These are phyloP conservation scores for Wickerhamiella nectarea DNA, from an alignment of 805 yeast genomes.

Conservation along the genomic window DNA sequence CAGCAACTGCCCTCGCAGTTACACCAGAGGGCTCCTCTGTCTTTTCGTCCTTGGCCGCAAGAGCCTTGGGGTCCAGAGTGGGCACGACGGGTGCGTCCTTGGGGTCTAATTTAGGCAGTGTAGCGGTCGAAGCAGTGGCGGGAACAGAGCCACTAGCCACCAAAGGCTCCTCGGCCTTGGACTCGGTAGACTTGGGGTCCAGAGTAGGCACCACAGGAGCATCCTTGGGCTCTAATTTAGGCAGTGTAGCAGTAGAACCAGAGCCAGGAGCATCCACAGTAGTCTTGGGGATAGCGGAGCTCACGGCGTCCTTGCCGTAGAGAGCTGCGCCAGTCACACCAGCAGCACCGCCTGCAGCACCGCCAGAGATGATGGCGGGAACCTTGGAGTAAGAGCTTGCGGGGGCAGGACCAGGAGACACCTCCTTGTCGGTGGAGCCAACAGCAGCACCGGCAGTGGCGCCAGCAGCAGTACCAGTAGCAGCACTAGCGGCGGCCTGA, in stretches of 20 bases:
- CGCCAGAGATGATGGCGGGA: constrained; percentile 9
- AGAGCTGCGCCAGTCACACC: constrained; percentile 10
- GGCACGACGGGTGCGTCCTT: not conserved
- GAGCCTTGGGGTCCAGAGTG: not conserved
- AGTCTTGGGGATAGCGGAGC: not conserved
- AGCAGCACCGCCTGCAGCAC: constrained; percentile 10
- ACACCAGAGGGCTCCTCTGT: too few species aligned
- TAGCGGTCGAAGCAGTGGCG: too few species aligned
- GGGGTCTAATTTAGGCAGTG: not conserved
- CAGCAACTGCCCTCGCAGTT: constrained; percentile 2
- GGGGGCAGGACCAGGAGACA: constrained; percentile 11
- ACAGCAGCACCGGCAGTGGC: constrained; percentile 9
- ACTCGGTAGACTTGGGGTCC: not conserved
- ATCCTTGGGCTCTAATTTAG: constrained; percentile 6
- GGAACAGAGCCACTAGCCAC: too few species aligned
- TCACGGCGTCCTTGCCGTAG: not conserved
- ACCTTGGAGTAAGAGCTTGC: constrained; percentile 6
- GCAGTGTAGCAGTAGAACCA: not conserved
- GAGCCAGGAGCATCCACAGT: not conserved
- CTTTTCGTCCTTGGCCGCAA: not conserved
- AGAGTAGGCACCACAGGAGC: constrained; percentile 1
- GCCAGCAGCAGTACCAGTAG: not conserved
- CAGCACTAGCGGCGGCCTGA: constrained; percentile 6
- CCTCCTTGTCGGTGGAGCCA: not conserved
- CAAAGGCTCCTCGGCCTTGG: too few species aligned